Evolutionary conservation across 176 grass and related monocot species (phyloP), one percentile per base, ranked within the genome.

Genomic region (Canna indica): DNA sequence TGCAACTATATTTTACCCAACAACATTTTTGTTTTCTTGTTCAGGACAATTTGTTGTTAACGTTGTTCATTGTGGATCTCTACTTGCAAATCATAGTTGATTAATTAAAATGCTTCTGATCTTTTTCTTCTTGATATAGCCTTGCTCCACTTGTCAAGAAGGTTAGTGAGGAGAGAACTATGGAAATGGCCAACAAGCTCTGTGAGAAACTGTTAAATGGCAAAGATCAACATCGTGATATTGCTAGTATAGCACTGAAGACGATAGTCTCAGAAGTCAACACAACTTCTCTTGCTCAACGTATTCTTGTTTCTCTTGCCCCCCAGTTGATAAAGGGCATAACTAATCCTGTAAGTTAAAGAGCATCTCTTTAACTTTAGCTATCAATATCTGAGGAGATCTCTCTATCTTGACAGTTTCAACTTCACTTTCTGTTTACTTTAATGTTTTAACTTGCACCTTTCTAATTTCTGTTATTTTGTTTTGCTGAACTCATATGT

Each of bases 181-280:
- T 93, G 68, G 89, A 99, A 45, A 99, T 99, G 94, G 82, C 85
- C 33, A 85, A 85, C 60, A 99, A 90, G 81, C 88, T 99, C 66
- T 93, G 83, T 75, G 86, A 90, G 76, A 99, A 99, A 71, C 83
- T 99, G 78, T 78, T 99, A 25, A 85, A 90, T 57, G 94, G 94
- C n/a, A 99, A 99, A 82, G 94, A 99, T 27, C 94, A 91, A 56
- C 87, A 93, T 87, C 84, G 94, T 50, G 94, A 99, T 83, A 99
- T 82, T 80, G 94, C 94, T 79, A 93, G 89, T 77, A 99, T 99
- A 83, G 94, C 86, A 64, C 45, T 99, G 74, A 99, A 99, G 85
- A 99, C 89, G 24, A 99, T 93, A 67, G 83, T 90, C 77, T 81
- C 82, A 56, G 89, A 93, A 89, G 89, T 87, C 84, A 91, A 82